Conservation (phyloP, 306 rosid species). For the Pyrus bretschneideri region DNA sequence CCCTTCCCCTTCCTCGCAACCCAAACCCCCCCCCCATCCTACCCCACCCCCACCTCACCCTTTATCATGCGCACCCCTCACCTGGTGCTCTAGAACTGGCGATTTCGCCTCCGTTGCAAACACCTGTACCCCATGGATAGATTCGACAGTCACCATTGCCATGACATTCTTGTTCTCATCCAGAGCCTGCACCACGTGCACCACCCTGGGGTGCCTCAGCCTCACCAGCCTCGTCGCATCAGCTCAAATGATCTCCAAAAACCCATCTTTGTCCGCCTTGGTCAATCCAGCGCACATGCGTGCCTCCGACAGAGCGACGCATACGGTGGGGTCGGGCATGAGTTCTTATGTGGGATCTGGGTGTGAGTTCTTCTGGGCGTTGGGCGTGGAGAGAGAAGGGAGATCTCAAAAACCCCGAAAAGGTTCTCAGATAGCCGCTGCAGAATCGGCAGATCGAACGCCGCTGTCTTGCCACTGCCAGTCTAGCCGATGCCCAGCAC, state of each 20-base stretch:
- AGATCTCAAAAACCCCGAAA: conserved; percentile 59
- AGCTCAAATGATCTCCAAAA: conserved; percentile 67
- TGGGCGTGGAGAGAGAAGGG: too few species aligned
- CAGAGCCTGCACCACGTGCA: conserved; percentile 86
- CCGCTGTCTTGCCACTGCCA: conserved; percentile 84
- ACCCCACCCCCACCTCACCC: too few species aligned
- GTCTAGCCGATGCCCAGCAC: conserved; percentile 82
- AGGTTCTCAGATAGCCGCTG: conserved; percentile 58
- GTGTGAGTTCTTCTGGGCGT: too few species aligned
- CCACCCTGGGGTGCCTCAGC: conserved; percentile 82
- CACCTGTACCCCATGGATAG: too few species aligned
- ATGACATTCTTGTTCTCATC: conserved; percentile 95
- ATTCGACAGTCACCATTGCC: conserved; percentile 67
- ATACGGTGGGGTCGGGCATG: conserved; percentile 45
- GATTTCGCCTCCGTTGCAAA: too few species aligned
- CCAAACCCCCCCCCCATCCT: too few species aligned
- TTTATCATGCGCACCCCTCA: too few species aligned
- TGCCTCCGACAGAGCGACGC: conserved; percentile 64
- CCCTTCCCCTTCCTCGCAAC: too few species aligned
- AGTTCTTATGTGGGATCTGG: too few species aligned
- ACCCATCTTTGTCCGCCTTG: conserved; percentile 72
- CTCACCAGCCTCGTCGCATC: conserved; percentile 54
- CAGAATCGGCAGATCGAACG: conserved; percentile 81
- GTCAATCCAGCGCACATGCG: conserved; percentile 64
- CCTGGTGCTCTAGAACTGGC: too few species aligned